Base-by-base conservation (phyloP, 169 alveolate species). In the Cystoisospora suis region DNA sequence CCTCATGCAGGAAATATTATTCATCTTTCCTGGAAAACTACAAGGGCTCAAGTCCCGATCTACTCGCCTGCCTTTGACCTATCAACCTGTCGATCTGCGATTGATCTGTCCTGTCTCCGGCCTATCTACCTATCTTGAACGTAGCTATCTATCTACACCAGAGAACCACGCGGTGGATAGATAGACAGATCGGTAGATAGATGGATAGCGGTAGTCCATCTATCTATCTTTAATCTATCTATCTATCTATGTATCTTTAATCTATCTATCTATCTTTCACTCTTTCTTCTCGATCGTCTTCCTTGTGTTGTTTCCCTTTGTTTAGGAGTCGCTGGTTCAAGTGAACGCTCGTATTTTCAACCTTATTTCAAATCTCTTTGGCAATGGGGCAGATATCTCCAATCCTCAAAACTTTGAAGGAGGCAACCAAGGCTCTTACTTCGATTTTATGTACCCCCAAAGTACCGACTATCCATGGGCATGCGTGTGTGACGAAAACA, bases 391-490 rank as follows among this genome's bases (percentile, higher is more conserved):
- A n/a, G 83, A 72, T 3, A 72, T 72, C 56, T 36, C 83, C 20
- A 80, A 83, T 45, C 89, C 93, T 20, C 72, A 89, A 23, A 83
- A 89, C 85, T 89, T 75, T 53, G 90, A 89, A 29, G 93, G 93
- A 6, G 93, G 93, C 34, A 89, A 89, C 70, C 86, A 89, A 34
- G 93, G 93, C 34, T 81, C 90, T 42, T 89, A 53, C 38, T 89
- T 89, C 49, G 75, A 89, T 38, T 89, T 81, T 27, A 83, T 83
- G 93, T 89, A 89, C 42, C 93, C 93, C 20, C 40, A 32, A 1
- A 69, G 75, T 40, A 80, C 75, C 15, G 93, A 89, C 83, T 80
- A 89, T 36, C 93, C 93, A 32, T 89, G 93, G 93, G 88, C 93
- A 3, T 89, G 93, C 80, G 86, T 83, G 23, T 89, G 93, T 27